Evolutionary conservation across 2,329 filamentous ascomycete species (phyloP).

Genomic region (Pyricularia pennisetigena): DNA sequence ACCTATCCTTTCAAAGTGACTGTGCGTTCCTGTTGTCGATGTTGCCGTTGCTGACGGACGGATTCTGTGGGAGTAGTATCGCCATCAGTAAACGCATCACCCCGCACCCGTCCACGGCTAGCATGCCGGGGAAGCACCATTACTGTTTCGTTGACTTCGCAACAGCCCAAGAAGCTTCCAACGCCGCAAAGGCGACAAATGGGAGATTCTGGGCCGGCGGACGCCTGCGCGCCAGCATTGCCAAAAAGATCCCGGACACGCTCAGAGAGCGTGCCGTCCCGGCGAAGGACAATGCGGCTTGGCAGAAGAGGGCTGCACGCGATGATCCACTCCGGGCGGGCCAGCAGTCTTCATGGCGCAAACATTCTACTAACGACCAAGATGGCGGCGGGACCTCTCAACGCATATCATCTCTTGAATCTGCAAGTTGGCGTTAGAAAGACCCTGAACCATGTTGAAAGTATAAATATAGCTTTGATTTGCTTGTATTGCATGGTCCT

Average conservation of each 20-base stretch:
- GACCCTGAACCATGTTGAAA: no score
- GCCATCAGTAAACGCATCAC: slow-evolving; percentile 43
- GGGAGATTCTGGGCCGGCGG: slow-evolving; percentile 11
- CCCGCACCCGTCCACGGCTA: slow-evolving; percentile 42
- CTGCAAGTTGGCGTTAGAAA: not conserved
- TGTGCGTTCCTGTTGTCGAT: slow-evolving; percentile 14
- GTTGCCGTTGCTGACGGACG: not conserved
- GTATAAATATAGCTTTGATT: not conserved
- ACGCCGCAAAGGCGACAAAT: slow-evolving; percentile 34
- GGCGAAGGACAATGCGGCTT: not conserved
- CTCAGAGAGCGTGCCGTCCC: not conserved
- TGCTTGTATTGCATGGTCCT: not conserved
- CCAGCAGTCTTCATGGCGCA: not conserved
- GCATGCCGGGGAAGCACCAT: slow-evolving; percentile 44
- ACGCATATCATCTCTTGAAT: not conserved
- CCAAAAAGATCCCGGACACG: not conserved
- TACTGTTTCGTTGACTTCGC: slow-evolving; percentile 58
- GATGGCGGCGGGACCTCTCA: not conserved
- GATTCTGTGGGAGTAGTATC: not conserved
- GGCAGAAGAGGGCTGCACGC: not conserved
- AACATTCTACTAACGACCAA: not conserved
- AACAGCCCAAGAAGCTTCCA: slow-evolving; percentile 40
- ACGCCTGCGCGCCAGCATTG: not conserved
- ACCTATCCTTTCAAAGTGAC: not conserved
- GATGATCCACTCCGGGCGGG: not conserved